phyloP scores from a whole-genome alignment of 73 alveolate species.

The Symbiodinium pilosum region DNA sequence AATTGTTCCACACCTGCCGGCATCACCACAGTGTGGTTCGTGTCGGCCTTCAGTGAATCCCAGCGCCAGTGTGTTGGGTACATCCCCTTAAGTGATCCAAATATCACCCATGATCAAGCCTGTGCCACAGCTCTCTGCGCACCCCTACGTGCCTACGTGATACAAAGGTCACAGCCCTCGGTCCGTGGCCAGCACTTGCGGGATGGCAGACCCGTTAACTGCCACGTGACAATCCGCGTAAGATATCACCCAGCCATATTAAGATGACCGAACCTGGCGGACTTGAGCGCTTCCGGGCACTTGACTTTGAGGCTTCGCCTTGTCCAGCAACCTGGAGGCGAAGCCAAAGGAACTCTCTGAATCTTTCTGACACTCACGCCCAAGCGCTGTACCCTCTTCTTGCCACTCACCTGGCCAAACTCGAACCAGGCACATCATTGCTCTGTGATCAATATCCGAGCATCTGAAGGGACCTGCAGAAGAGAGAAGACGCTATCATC shows the following conservation, averaged over 20 bases:
- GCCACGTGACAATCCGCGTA: background rate
- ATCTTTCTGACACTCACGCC: no score
- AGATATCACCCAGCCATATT: no score
- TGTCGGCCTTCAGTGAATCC: background rate
- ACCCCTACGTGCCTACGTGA: no score
- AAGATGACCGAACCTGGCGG: background rate
- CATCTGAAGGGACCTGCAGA: background rate
- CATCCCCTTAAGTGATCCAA: no score
- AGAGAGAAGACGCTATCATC: conserved; percentile 13
- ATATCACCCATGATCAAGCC: no score
- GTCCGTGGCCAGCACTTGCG: background rate
- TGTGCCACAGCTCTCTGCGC: no score
- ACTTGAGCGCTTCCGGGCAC: background rate
- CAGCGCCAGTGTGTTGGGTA: no score
- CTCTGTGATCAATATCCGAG: background rate
- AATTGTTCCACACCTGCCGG: background rate
- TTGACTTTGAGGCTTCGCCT: background rate
- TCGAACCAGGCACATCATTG: background rate
- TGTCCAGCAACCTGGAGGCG: background rate
- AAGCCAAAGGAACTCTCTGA: background rate
- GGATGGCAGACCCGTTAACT: background rate
- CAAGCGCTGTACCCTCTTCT: background rate
- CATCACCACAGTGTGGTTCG: background rate
- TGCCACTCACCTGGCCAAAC: background rate
- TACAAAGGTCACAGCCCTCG: background rate